Base-by-base conservation (phyloP, 2,329 filamentous ascomycete species). In the Ramularia collo-cygni region DNA sequence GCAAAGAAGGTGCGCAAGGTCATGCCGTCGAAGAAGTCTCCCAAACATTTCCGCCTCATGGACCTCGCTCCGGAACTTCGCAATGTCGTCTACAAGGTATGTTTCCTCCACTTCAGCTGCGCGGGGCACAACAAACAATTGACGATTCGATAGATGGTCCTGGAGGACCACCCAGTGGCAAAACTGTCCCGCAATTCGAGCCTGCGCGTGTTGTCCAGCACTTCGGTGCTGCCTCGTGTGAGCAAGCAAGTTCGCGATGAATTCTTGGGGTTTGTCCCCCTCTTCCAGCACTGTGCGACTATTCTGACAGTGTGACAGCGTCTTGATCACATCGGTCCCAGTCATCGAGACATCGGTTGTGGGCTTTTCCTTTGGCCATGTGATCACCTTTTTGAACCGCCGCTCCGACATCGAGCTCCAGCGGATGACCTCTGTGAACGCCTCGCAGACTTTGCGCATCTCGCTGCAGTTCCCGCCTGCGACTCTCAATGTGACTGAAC, bases 51-150 rank as follows among this genome's bases (percentile, higher is more conserved):
- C 15, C 33, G 21, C 9, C 17, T 46, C 10, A 35, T 43, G 14
- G 42, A 45, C 17, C 37, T 48, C 2, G 38, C 42, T 9, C 4
- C 36, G 3, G 45, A 48, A 33, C 38, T 48, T 2, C 45, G 45
- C 28, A 38, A 40, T 17, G 14, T 13, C 27, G 34, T 48, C n/a
- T 48, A 48, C 42, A 33, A 37, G 21, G 21, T n/a, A n/a, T n/a
- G n/a, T n/a, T n/a, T n/a, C n/a, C n/a, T n/a, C n/a, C n/a, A n/a
- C n/a, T n/a, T n/a, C n/a, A n/a, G n/a, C n/a, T 24, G 6, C 21
- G 21, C 21, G 10, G 21, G 21, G 21, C 10, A n/a, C 21, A 6
- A 6, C 21, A 24, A 24, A 24, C 21, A 24, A 24, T 10, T 24
- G 21, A 24, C 21, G 6, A 6, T 10, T 24, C 10, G 21, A 24